Evolutionary conservation across 2,329 filamentous ascomycete genomes (phyloP).

Genomic region (Colletotrichum melonis): DNA sequence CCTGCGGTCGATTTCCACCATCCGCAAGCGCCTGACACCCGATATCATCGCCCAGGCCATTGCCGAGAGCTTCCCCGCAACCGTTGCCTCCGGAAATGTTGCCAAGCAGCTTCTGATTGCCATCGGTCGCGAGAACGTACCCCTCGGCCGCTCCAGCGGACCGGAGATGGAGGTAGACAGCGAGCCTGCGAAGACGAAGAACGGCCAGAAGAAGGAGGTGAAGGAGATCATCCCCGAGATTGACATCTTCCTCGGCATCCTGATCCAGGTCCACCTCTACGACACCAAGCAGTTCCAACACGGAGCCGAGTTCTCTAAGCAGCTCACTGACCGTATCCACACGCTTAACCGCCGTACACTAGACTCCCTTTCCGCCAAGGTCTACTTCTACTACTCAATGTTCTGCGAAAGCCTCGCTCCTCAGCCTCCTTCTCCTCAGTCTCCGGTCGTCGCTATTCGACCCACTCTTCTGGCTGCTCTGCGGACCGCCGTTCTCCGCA

Average conservation of each 20-base stretch:
- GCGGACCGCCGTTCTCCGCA: conserved; percentile 93
- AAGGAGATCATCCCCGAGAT: conserved; percentile 89
- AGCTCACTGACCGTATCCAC: conserved; percentile 86
- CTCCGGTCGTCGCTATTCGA: conserved; percentile 86
- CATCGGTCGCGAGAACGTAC: conserved; percentile 74
- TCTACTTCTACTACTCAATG: conserved; percentile 97
- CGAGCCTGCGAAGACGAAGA: conserved; percentile 67
- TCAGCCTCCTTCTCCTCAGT: conserved; percentile 88
- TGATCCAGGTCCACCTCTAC: conserved; percentile 88
- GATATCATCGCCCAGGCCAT: conserved; percentile 86
- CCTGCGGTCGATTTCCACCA: conserved; percentile 92
- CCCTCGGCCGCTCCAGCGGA: conserved; percentile 67
- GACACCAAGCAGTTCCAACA: conserved; percentile 85
- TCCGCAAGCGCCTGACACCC: conserved; percentile 89
- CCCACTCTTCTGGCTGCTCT: conserved; percentile 88
- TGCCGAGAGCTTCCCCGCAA: conserved; percentile 79
- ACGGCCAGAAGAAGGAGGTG: conserved; percentile 70
- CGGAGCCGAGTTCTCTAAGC: conserved; percentile 86
- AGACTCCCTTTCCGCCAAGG: conserved; percentile 92
- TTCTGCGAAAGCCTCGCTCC: conserved; percentile 94
- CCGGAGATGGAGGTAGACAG: conserved; percentile 81
- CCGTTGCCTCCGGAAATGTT: conserved; percentile 69
- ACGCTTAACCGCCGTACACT: conserved; percentile 92
- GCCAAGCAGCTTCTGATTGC: conserved; percentile 78
- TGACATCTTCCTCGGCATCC: conserved; percentile 88